Evolutionary conservation across 306 rosid species (phyloP).

Genomic region (Hylodesmum podocarpum): DNA sequence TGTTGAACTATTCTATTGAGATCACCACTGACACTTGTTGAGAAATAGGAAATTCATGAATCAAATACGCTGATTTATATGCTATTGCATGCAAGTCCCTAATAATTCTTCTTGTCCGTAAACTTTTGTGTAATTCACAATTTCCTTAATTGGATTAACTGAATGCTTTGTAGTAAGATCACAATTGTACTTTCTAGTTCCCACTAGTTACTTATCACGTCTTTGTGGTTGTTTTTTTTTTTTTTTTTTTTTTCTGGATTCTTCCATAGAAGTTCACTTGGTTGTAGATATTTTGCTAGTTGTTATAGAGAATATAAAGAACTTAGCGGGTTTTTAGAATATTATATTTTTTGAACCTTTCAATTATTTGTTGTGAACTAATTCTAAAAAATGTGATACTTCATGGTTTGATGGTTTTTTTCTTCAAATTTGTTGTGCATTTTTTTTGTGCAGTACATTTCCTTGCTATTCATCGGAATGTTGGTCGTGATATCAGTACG

Average conservation of each 20-base stretch:
- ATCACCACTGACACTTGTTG: conserved; percentile 9
- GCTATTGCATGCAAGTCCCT: background rate
- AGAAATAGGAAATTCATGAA: conserved; percentile 11
- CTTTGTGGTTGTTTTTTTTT: background rate
- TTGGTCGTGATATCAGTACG: conserved; percentile 91
- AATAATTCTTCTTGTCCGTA: background rate
- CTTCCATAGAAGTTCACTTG: background rate
- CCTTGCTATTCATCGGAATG: conserved; percentile 90
- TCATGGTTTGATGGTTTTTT: conserved; percentile 21
- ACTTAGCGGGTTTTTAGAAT: conserved; percentile 3
- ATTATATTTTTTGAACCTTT: background rate
- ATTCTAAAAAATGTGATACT: background rate
- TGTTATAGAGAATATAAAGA: background rate
- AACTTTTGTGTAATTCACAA: background rate
- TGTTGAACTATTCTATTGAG: background rate
- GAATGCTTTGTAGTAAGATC: background rate
- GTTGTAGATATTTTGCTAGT: background rate
- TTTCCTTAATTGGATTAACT: background rate
- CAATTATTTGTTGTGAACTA: conserved; percentile 2
- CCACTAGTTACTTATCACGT: background rate
- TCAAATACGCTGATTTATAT: background rate
- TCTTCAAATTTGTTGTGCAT: conserved; percentile 11
- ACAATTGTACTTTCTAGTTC: background rate
- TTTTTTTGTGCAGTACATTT: conserved; percentile 71
- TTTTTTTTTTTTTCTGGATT: background rate